Base-by-base conservation (phyloP, 257 asterid species). In the Salvia hispanica region DNA sequence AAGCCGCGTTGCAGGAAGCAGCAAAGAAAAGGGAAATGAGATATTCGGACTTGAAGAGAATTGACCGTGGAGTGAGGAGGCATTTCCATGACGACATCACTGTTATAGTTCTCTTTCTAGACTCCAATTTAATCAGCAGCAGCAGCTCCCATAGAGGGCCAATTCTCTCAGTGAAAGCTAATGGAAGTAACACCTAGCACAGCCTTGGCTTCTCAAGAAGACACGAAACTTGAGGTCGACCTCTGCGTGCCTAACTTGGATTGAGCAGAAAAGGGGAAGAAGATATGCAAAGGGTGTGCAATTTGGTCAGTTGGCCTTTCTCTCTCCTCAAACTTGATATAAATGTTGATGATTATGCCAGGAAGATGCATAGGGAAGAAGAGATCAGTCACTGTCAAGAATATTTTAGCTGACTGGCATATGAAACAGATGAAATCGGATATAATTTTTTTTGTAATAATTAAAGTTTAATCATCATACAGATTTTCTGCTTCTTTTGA, bases 11-110 rank as follows among this genome's bases (percentile, higher is more conserved):
- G 55, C 78, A 77, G 0, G 90, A 84, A 76, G 92, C 92, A 36
- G 92, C 92, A 3, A 88, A 85, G 83, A 88, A 84, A 62, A 75
- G 93, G 74, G 93, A 88, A 72, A 86, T 82, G 89, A 79, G 93
- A 77, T 88, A 80, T 46, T 75, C 89, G 0, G 89, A 88, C 79
- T 80, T 88, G 80, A 81, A 84, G 75, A 82, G 78, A 66, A 79
- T 88, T 18, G 91, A 81, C 8, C 72, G 83, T 43, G 95, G 93
- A 21, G 84, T 86, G 71, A 79, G 96, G 71, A 72, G 96, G 62
- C 91, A 86, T 80, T 88, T 84, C 53, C 96, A 88, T 37, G 96
- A 88, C 16, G 96, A 88, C 77, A 88, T 88, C 60, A 80, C 89
- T 0, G 93, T 88, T 6, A 79, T 84, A 74, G 89, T 88, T 67